Evolutionary conservation across 2,329 filamentous ascomycete species (phyloP).

Genomic region (Meredithiella fracta): DNA sequence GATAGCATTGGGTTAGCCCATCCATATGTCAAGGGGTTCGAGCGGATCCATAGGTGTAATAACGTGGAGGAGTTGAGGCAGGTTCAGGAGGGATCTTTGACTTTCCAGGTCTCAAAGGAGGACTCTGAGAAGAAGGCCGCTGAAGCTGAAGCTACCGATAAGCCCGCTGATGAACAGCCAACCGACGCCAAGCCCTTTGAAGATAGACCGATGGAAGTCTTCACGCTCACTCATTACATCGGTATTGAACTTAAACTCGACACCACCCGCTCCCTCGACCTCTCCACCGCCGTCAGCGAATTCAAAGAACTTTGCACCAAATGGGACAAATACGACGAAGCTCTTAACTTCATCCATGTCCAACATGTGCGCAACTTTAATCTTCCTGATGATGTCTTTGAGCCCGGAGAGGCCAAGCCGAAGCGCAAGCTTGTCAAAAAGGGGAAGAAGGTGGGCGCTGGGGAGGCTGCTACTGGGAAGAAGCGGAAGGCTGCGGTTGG

Average conservation of each 20-base stretch:
- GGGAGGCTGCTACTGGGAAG: neutral
- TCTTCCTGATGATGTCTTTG: conserved; percentile 80
- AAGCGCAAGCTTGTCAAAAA: conserved; percentile 36
- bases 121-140: conserved; percentile 16
- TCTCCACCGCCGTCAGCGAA: conserved; percentile 65
- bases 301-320: conserved; percentile 71
- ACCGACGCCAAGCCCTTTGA: conserved; percentile 9
- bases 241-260: conserved; percentile 65
- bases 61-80: conserved; percentile 34
- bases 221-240: conserved; percentile 88
- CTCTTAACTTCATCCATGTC: conserved; percentile 64
- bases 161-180: too few relatives aligned
- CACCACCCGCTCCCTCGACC: conserved; percentile 55
- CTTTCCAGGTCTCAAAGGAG: conserved; percentile 24
- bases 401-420: conserved; percentile 58
- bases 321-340: conserved; percentile 58
- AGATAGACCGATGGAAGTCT: conserved; percentile 34
- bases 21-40: conserved; percentile 84
- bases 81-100: conserved; percentile 37
- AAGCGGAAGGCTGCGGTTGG: neutral
- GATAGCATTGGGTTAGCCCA: conserved; percentile 67
- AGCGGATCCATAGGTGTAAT: conserved; percentile 59
- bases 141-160: neutral
- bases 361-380: conserved; percentile 74
- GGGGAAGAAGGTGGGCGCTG: conserved; percentile 15